Conservation (phyloP, 108 stramenopile genomes). For the Phaeodactylum tricornutum region DNA sequence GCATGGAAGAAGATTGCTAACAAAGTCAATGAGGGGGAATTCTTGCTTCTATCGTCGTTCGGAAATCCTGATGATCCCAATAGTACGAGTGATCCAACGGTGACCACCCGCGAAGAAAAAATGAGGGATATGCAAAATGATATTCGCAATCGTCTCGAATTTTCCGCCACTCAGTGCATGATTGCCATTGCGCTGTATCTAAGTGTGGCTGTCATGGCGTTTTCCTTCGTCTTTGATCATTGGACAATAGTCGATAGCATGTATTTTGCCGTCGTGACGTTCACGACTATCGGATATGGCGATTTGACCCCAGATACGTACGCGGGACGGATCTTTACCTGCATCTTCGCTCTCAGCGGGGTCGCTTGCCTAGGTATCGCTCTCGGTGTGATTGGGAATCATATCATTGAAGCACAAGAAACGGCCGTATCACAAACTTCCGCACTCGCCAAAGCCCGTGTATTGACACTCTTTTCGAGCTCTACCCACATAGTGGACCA, state of each 20-base stretch:
- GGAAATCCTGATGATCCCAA: no score
- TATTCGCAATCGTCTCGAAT: constrained; percentile 2
- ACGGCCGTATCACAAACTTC: not conserved
- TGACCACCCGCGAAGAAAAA: not conserved
- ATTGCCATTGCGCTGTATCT: constrained; percentile 11
- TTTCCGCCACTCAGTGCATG: not conserved
- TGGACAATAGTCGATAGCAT: constrained; percentile 46
- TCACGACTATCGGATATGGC: constrained; percentile 63
- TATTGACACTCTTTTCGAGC: not conserved
- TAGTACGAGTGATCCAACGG: no score
- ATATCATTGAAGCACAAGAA: constrained; percentile 17
- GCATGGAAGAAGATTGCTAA: not conserved
- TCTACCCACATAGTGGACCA: not conserved
- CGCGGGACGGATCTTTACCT: constrained; percentile 22
- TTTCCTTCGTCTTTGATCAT: constrained; percentile 39
- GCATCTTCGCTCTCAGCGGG: constrained; percentile 35
- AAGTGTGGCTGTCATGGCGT: constrained; percentile 17
- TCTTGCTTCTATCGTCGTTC: not conserved
- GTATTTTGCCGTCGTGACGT: constrained; percentile 56
- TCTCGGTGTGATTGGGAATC: constrained; percentile 36
- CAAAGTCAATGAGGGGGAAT: not conserved
- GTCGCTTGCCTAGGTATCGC: constrained; percentile 37
- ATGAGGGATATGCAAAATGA: not conserved
- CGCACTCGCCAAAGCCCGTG: not conserved
- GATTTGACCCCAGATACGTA: constrained; percentile 34